A percentile compares a stretch with the other conserved stretches of the same genome.
Evolutionary conservation across 1,284 basidiomycete species (phyloP).

Genomic region (Inonotus hispidus): DNA sequence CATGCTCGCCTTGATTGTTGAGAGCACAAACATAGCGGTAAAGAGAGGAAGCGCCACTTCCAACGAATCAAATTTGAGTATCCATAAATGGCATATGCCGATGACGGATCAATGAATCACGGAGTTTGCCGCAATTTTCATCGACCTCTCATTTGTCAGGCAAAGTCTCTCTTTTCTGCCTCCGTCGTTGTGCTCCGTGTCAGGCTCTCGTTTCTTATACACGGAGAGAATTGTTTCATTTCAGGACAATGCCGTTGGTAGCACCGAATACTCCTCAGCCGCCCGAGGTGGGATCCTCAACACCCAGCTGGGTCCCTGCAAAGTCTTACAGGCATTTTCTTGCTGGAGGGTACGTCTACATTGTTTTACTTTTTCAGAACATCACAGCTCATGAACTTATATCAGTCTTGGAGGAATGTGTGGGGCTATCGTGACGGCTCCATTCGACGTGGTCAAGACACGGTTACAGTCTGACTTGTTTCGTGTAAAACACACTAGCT

Average conservation of each 20-base stretch:
- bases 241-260: conserved; percentile 2
- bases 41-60: neutral
- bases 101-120: neutral
- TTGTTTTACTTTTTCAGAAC: neutral
- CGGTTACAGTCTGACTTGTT: conserved; percentile 92
- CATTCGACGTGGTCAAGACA: conserved; percentile 98
- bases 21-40: conserved; percentile 51
- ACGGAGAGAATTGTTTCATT: neutral
- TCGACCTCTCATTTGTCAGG: neutral
- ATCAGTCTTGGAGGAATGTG: conserved; percentile 92
- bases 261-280: conserved; percentile 22
- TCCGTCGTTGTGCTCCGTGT: neutral
- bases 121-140: neutral
- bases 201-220: neutral
- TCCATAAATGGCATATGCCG: neutral
- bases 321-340: conserved; percentile 84
- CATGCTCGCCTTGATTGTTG: conserved; percentile 46
- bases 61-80: neutral
- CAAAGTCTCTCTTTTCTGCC: neutral
- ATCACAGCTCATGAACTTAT: neutral
- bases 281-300: conserved; percentile 28
- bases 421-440: conserved; percentile 93
- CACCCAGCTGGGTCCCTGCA: conserved; percentile 46
- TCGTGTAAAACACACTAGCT: conserved; percentile 48
- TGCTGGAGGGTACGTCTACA: conserved; percentile 73